Evolutionary conservation across 2,329 filamentous ascomycete species (phyloP).

Genomic region (Capronia americana): DNA sequence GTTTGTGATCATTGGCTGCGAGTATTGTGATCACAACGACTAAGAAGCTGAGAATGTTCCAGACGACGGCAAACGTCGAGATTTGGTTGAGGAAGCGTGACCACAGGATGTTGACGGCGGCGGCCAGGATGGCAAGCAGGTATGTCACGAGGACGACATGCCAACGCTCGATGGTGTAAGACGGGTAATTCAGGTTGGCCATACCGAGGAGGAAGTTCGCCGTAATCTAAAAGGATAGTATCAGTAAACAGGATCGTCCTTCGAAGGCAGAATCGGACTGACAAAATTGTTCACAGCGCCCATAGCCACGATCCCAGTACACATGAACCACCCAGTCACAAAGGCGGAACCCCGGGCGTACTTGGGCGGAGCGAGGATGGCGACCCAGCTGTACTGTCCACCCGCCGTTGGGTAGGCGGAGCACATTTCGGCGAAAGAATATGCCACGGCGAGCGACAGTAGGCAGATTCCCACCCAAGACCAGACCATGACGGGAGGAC

Average conservation of each 20-base stretch:
- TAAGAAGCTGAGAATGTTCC: constrained; percentile 62
- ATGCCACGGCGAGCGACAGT: constrained; percentile 60
- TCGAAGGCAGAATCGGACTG: background rate
- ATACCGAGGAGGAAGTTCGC: constrained; percentile 64
- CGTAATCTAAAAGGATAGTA: constrained; percentile 46
- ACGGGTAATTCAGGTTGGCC: constrained; percentile 59
- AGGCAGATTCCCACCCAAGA: constrained; percentile 62
- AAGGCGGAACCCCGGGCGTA: constrained; percentile 54
- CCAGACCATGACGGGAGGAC: constrained; percentile 66
- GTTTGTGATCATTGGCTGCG: constrained; percentile 61
- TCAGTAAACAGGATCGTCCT: background rate
- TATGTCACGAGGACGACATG: constrained; percentile 63
- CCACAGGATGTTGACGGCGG: constrained; percentile 58
- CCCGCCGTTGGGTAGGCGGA: constrained; percentile 57
- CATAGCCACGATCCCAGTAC: constrained; percentile 49
- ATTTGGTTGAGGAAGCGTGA: constrained; percentile 60
- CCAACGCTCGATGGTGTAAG: constrained; percentile 62
- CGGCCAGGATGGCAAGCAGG: constrained; percentile 53
- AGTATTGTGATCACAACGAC: constrained; percentile 60
- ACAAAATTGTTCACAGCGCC: constrained; percentile 40
- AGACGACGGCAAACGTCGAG: constrained; percentile 48
- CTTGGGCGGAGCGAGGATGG: constrained; percentile 59
- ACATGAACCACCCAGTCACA: constrained; percentile 58
- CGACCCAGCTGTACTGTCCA: constrained; percentile 51
- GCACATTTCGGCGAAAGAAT: constrained; percentile 66